These are phyloP conservation scores for Theobroma cacao DNA, from an alignment of 345 rosid species.

Conservation along the genomic window DNA sequence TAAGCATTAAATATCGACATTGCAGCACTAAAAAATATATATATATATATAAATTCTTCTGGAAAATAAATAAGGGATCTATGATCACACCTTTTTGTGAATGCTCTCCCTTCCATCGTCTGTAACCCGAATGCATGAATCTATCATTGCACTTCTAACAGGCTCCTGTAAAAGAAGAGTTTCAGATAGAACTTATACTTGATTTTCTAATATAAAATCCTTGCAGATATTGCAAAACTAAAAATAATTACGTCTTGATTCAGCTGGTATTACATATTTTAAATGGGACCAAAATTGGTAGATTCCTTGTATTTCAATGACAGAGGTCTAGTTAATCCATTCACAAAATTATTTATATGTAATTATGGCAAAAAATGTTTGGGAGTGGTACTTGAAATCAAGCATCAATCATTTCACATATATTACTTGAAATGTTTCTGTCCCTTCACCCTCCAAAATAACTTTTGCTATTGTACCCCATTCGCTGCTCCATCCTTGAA, in stretches of 20 bases:
- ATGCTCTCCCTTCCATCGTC: slow-evolving; percentile 94
- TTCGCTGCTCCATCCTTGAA: not conserved
- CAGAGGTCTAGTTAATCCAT: not conserved
- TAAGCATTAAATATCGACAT: slow-evolving; percentile 3
- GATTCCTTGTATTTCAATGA: not conserved
- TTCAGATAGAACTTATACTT: slow-evolving; percentile 7
- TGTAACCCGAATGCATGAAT: slow-evolving; percentile 70
- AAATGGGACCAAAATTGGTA: not conserved
- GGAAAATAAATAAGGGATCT: not conserved
- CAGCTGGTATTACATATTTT: not conserved
- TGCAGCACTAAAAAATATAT: not conserved
- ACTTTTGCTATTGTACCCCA: not conserved
- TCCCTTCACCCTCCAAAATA: not conserved
- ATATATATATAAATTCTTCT: too few relatives aligned
- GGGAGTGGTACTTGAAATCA: not conserved
- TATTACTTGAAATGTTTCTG: not conserved
- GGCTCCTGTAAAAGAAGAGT: slow-evolving; percentile 51
- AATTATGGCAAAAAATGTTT: not conserved
- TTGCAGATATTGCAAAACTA: not conserved
- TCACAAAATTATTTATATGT: not conserved
- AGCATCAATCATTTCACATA: not conserved
- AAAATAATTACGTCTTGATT: not conserved
- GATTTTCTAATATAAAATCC: not conserved
- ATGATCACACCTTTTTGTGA: slow-evolving; percentile 59
- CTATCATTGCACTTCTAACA: slow-evolving; percentile 64